Percentiles rank a stretch among this genome's conserved stretches.
phyloP scores from a whole-genome alignment of 495 filamentous ascomycete species.

The Daldinia vernicosa region DNA sequence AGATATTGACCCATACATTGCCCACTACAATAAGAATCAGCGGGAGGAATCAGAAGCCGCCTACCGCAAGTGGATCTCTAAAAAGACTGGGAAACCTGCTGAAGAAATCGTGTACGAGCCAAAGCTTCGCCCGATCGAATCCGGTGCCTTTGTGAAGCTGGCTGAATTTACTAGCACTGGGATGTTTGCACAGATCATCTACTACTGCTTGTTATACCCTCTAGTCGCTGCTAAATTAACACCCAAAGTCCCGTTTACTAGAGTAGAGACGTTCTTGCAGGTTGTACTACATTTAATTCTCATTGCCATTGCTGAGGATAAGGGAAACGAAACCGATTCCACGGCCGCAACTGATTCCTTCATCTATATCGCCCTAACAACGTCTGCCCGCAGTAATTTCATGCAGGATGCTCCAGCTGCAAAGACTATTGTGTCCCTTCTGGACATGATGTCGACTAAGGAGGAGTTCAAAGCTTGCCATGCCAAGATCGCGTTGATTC shows the following conservation, averaged over 20 bases:
- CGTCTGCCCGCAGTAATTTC: slow-evolving; percentile 64
- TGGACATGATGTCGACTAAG: slow-evolving; percentile 77
- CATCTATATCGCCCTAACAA: slow-evolving; percentile 71
- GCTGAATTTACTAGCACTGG: slow-evolving; percentile 79
- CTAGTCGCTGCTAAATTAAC: slow-evolving; percentile 70
- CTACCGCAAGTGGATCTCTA: slow-evolving; percentile 84
- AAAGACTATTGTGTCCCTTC: slow-evolving; percentile 76
- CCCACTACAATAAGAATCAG: slow-evolving; percentile 96
- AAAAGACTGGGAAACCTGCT: slow-evolving; percentile 80
- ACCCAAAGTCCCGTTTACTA: slow-evolving; percentile 76
- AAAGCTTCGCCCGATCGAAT: slow-evolving; percentile 77
- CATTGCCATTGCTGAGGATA: slow-evolving; percentile 83
- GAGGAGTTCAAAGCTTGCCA: slow-evolving; percentile 81
- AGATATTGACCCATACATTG: slow-evolving; percentile 91
- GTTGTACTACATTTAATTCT: slow-evolving; percentile 87
- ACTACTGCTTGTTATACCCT: slow-evolving; percentile 83
- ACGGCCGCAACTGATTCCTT: slow-evolving; percentile 64
- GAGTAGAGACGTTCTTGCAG: slow-evolving; percentile 90
- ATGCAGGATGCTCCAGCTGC: slow-evolving; percentile 56
- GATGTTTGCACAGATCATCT: slow-evolving; percentile 90
- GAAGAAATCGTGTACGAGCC: slow-evolving; percentile 95
- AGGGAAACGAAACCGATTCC: slow-evolving; percentile 63
- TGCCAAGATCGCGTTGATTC: slow-evolving; percentile 82
- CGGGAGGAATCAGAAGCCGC: slow-evolving; percentile 93
- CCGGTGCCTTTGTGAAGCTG: slow-evolving; percentile 78